phyloP scores from a whole-genome alignment of 495 filamentous ascomycete genomes.

The Trichoderma orchidacearum region DNA sequence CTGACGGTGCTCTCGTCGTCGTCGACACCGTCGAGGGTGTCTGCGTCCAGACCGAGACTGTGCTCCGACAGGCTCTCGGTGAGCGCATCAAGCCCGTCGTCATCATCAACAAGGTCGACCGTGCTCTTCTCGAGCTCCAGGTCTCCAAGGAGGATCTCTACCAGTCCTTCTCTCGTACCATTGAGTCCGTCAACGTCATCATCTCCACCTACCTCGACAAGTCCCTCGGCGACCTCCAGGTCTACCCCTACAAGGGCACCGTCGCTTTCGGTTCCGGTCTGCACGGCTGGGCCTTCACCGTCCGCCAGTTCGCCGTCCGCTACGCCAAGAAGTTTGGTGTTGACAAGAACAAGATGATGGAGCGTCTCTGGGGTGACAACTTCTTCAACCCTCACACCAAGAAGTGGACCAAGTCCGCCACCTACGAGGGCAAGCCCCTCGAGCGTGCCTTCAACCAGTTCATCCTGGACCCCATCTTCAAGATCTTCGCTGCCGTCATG shows the following conservation, averaged over 20 bases:
- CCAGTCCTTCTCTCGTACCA: conserved; percentile 97
- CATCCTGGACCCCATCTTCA: conserved; percentile 98
- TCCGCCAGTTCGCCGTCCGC: conserved; percentile 91
- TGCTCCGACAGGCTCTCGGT: conserved; percentile 95
- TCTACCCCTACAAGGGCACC: conserved; percentile 92
- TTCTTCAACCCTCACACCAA: conserved; percentile 99
- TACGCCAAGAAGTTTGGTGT: conserved; percentile 99
- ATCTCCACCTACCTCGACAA: conserved; percentile 99
- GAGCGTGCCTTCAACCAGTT: conserved; percentile 99
- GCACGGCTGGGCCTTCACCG: conserved; percentile 98
- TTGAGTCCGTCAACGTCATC: conserved; percentile 99
- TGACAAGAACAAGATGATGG: conserved; percentile 99
- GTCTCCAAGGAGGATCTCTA: conserved; percentile 97
- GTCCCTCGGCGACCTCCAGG: conserved; percentile 90
- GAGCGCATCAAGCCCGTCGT: conserved; percentile 99
- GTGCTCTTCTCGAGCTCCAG: conserved; percentile 96
- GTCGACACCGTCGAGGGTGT: conserved; percentile 99
- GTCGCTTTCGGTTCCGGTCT: conserved; percentile 99
- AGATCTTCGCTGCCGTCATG: conserved; percentile 89
- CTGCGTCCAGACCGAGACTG: conserved; percentile 99
- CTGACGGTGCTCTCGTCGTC: conserved; percentile 97
- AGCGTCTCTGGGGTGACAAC: conserved; percentile 99
- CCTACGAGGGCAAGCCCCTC: conserved; percentile 69
- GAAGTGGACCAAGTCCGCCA: conserved; percentile 90
- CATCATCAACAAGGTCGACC: conserved; percentile 99